Evolutionary conservation across 2,329 filamentous ascomycete species (phyloP).

Genomic region (Clarireedia sp.): DNA sequence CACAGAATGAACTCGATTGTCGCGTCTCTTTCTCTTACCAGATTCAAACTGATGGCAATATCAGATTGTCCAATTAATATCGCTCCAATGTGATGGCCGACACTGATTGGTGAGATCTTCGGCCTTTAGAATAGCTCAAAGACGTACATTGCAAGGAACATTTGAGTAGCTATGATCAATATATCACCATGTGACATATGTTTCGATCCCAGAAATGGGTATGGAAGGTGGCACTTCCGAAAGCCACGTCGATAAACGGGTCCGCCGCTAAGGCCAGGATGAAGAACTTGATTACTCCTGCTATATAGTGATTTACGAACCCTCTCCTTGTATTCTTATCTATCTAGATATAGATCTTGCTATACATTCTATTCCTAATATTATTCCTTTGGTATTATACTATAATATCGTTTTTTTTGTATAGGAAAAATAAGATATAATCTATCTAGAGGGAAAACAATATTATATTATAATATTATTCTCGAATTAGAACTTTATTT

Average conservation of each 20-base stretch:
- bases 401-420: too few relatives aligned
- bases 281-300: slow-evolving; percentile 34
- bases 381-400: too few relatives aligned
- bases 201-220: slow-evolving; percentile 27
- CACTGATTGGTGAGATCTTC: slow-evolving; percentile 34
- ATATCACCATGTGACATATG: slow-evolving; percentile 34
- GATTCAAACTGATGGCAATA: slow-evolving; percentile 32
- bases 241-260: slow-evolving; percentile 34
- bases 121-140: slow-evolving; percentile 38
- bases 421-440: too few relatives aligned
- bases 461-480: too few relatives aligned
- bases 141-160: slow-evolving; percentile 39
- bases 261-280: slow-evolving; percentile 34
- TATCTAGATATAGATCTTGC: too few relatives aligned
- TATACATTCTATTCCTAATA: too few relatives aligned
- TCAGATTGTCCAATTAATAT: slow-evolving; percentile 34
- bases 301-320: slow-evolving; percentile 41
- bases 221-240: slow-evolving; percentile 29
- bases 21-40: slow-evolving; percentile 22
- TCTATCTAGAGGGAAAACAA: too few relatives aligned
- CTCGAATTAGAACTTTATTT: too few relatives aligned
- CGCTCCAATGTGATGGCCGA: slow-evolving; percentile 33
- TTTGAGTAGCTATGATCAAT: slow-evolving; percentile 33
- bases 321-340: slow-evolving; percentile 15
- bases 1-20: slow-evolving; percentile 28